Evolutionary conservation across 1,284 basidiomycete genomes (phyloP).

Genomic region (Puccinia horiana): DNA sequence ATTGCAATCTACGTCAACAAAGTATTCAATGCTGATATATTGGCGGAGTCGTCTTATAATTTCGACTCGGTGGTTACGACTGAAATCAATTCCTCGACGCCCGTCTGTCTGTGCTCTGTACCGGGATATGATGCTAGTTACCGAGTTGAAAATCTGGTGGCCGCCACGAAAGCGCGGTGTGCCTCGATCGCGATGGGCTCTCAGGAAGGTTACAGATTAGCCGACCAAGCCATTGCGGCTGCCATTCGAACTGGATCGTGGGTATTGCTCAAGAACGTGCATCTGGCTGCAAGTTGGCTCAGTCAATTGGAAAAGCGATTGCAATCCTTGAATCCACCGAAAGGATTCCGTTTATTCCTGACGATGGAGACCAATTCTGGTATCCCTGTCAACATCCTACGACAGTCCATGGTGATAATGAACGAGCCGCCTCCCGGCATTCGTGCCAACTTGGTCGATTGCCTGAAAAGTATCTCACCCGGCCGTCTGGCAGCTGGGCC

Average conservation of each 20-base stretch:
- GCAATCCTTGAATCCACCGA: constrained; percentile 78
- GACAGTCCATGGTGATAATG: constrained; percentile 92
- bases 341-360: constrained; percentile 90
- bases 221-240: constrained; percentile 87
- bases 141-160: constrained; percentile 83
- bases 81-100: constrained; percentile 76
- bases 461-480: constrained; percentile 73
- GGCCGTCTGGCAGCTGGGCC: constrained; percentile 74
- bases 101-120: constrained; percentile 86
- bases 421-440: constrained; percentile 94
- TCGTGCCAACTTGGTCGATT: constrained; percentile 89
- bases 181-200: constrained; percentile 96
- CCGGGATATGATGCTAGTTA: constrained; percentile 97
- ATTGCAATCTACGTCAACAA: constrained; percentile 72
- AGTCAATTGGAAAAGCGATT: constrained; percentile 92
- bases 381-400: constrained; percentile 91
- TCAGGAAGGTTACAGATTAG: constrained; percentile 88
- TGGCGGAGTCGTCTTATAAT: constrained; percentile 70
- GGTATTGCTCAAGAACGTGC: constrained; percentile 91
- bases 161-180: constrained; percentile 68
- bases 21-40: constrained; percentile 78
- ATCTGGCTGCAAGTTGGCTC: constrained; percentile 84
- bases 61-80: constrained; percentile 73
- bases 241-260: constrained; percentile 87
- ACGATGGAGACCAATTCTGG: constrained; percentile 92